phyloP scores from a whole-genome alignment of 225 moss, liverwort and hornwort genomes.

The Sphagnum tenellum region DNA sequence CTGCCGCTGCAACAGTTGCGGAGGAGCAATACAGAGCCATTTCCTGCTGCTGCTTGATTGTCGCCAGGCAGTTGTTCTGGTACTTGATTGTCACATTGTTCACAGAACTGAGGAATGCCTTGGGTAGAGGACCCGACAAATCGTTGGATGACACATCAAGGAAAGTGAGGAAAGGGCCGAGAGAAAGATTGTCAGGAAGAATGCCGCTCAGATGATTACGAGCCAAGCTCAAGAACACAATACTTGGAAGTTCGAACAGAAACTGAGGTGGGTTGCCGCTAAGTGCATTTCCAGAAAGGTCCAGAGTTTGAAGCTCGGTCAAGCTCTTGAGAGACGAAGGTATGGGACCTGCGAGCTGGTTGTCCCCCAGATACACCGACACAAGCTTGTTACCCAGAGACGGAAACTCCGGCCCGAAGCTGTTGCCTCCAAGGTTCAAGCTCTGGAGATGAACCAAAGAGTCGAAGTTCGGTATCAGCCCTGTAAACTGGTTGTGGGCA shows the following conservation, averaged over 20 bases:
- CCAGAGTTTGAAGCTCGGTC: constrained; percentile 38
- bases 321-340: constrained; percentile 23
- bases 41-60: constrained; percentile 48
- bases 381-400: constrained; percentile 27
- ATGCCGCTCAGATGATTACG: constrained; percentile 65
- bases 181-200: constrained; percentile 33
- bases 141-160: constrained; percentile 81
- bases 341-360: constrained; percentile 39
- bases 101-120: constrained; percentile 16
- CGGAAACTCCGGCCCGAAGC: constrained; percentile 63
- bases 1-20: no score
- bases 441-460: constrained; percentile 30
- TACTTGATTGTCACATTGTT: constrained; percentile 25
- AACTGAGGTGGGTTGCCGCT: constrained; percentile 37
- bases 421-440: constrained; percentile 63
- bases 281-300: constrained; percentile 60
- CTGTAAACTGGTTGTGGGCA: constrained; percentile 25
- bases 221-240: constrained; percentile 42
- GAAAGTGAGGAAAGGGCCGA: constrained; percentile 30
- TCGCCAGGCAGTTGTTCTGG: constrained; percentile 67
- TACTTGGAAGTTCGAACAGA: constrained; percentile 53
- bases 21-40: constrained; percentile 29
- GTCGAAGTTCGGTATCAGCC: constrained; percentile 42
- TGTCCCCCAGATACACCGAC: constrained; percentile 38
- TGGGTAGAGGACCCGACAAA: constrained; percentile 46